Conservation (phyloP, 148 eudicot species). For the Vaccinium macrocarpon region DNA sequence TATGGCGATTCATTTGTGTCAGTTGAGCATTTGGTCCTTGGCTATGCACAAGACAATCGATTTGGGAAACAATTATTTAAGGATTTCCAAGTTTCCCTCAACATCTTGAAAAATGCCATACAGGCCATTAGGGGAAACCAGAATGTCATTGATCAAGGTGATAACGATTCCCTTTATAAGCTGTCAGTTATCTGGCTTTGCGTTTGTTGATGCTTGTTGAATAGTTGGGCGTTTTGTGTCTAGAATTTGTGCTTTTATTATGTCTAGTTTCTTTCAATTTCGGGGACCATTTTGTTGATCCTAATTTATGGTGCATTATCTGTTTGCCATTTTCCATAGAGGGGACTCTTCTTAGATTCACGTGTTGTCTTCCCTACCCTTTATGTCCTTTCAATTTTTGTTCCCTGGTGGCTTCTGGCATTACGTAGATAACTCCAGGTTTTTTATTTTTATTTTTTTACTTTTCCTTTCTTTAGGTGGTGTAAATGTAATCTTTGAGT, state of each 20-base stretch:
- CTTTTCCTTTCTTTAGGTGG: background rate
- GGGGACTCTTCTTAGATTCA: background rate
- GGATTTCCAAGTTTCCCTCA: conserved; percentile 67
- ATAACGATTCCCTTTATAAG: conserved; percentile 7
- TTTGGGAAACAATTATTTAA: conserved; percentile 85
- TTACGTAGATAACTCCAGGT: background rate
- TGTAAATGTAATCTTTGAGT: conserved; percentile 3
- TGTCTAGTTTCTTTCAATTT: background rate
- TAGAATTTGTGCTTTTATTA: background rate
- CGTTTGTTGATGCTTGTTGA: background rate
- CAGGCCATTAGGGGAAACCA: conserved; percentile 80
- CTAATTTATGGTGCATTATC: background rate
- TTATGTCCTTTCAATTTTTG: background rate
- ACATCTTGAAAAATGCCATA: conserved; percentile 57
- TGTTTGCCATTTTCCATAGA: background rate
- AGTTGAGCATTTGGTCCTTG: conserved; percentile 94
- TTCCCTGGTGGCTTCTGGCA: background rate
- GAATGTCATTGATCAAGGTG: conserved; percentile 90
- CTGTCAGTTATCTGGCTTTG: background rate
- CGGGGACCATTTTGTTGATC: background rate
- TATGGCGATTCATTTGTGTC: conserved; percentile 91
- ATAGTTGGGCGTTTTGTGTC: background rate
- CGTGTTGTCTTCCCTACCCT: too few relatives aligned
- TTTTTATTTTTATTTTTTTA: background rate
- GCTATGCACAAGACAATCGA: conserved; percentile 71